These are phyloP conservation scores for Nemania sp. DNA, from an alignment of 2,329 filamentous ascomycete genomes.

Conservation along the genomic window DNA sequence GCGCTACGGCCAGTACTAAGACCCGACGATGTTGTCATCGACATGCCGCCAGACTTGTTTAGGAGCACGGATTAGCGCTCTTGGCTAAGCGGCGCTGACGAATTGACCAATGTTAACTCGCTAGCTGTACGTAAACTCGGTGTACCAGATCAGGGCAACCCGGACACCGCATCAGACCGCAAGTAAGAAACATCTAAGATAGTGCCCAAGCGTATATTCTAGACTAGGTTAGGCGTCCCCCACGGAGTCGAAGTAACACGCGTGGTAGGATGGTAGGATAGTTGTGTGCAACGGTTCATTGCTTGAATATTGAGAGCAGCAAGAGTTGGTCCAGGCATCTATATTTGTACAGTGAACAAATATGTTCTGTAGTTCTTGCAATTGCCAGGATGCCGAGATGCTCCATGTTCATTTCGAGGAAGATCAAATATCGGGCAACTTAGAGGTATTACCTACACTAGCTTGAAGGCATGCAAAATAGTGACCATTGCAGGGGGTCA, in stretches of 20 bases:
- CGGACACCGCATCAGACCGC: not conserved
- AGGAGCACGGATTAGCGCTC: not conserved
- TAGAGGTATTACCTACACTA: not conserved
- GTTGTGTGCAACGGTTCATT: not conserved
- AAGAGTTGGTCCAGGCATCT: not conserved
- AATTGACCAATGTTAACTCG: constrained; percentile 12
- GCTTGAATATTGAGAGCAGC: not conserved
- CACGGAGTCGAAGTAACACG: not conserved
- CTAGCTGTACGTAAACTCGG: not conserved
- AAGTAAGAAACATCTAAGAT: not conserved
- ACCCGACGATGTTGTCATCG: not conserved
- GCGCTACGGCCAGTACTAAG: not conserved
- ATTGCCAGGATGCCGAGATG: not conserved
- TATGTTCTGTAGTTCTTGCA: not conserved
- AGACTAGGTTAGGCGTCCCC: not conserved
- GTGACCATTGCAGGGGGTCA: not conserved
- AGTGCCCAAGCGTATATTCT: not conserved
- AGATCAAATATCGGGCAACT: not conserved
- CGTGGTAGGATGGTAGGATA: not conserved
- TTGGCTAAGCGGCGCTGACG: not conserved
- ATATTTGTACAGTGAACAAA: not conserved
- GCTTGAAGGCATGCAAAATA: not conserved
- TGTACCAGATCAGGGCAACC: constrained; percentile 8
- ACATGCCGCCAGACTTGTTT: constrained; percentile 1
- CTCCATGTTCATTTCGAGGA: not conserved